These are phyloP conservation scores for Aureobasidium uvarum DNA, from an alignment of 2,329 filamentous ascomycete genomes.

Conservation along the genomic window DNA sequence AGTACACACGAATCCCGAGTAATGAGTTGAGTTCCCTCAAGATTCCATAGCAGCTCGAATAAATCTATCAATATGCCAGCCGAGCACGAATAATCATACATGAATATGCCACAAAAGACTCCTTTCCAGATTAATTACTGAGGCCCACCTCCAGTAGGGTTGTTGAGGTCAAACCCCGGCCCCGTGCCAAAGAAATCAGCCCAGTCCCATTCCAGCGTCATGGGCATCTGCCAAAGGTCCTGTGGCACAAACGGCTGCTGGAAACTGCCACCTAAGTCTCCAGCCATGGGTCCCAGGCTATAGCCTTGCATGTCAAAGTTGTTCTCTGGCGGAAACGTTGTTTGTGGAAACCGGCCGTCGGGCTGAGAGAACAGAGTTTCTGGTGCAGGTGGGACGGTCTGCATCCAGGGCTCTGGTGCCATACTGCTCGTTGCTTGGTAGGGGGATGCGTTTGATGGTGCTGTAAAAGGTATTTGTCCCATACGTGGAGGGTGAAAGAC, in stretches of 20 bases:
- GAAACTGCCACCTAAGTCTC: slow-evolving; percentile 51
- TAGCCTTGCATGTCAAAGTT: slow-evolving; percentile 29
- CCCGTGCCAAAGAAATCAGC: slow-evolving; percentile 41
- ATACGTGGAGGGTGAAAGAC: not conserved
- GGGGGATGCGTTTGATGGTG: not conserved
- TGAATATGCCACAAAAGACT: not conserved
- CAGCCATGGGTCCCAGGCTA: not conserved
- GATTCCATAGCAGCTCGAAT: not conserved
- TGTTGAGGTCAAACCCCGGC: slow-evolving; percentile 22
- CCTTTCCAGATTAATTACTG: not conserved
- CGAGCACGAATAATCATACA: slow-evolving; percentile 2
- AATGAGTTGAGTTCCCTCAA: not conserved
- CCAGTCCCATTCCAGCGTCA: slow-evolving; percentile 93
- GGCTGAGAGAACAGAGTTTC: not conserved
- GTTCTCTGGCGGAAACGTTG: slow-evolving; percentile 25
- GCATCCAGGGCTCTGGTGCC: slow-evolving; percentile 10
- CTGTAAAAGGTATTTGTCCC: not conserved
- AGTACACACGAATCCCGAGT: not conserved
- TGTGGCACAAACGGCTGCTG: slow-evolving; percentile 88
- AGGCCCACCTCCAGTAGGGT: slow-evolving; percentile 1
- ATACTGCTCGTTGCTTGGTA: not conserved
- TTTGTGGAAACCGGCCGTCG: not conserved
- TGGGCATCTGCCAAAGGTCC: slow-evolving; percentile 92
- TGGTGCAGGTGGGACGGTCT: not conserved
- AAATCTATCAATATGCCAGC: not conserved